Percentiles rank a stretch among this genome's conserved stretches.
These are phyloP conservation scores for Stephania cephalantha DNA, from an alignment of 164 flowering plant genomes.

Conservation along the genomic window DNA sequence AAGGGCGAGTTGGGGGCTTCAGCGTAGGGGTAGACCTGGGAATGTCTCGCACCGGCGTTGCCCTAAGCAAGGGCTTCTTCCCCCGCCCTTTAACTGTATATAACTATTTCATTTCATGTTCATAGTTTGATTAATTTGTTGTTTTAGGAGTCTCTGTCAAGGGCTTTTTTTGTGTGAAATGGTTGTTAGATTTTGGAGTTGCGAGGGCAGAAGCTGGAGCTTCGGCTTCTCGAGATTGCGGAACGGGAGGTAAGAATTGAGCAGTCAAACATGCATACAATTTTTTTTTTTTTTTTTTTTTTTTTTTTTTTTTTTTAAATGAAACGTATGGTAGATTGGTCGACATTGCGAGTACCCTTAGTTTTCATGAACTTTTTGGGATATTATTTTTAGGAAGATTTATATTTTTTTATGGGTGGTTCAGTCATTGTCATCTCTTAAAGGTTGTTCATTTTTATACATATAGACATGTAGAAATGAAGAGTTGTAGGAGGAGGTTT, in stretches of 20 bases:
- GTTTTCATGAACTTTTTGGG: neutral
- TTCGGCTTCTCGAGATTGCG: conserved; percentile 67
- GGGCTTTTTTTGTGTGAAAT: neutral
- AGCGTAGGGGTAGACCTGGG: conserved; percentile 87
- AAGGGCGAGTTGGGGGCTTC: conserved; percentile 68
- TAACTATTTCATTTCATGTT: neutral
- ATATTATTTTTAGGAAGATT: neutral
- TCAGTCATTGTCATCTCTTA: neutral
- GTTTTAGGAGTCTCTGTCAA: neutral
- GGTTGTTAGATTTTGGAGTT: conserved; percentile 59
- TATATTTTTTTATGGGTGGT: neutral
- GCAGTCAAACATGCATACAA: neutral
- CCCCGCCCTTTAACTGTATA: conserved; percentile 74
- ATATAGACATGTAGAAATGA: too few species aligned
- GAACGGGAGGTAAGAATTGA: conserved; percentile 40
- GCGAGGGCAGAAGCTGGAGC: conserved; percentile 76
- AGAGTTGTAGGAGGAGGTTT: neutral
- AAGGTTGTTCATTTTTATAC: too few species aligned
- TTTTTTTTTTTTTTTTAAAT: too few species aligned
- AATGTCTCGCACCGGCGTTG: conserved; percentile 75
- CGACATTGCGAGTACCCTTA: neutral
- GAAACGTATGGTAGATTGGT: neutral
- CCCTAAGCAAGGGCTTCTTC: conserved; percentile 80
- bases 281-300: neutral
- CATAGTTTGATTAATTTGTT: neutral